These are phyloP conservation scores for Chaetomiaceae sp. DNA, from an alignment of 2,329 filamentous ascomycete species.

Conservation along the genomic window DNA sequence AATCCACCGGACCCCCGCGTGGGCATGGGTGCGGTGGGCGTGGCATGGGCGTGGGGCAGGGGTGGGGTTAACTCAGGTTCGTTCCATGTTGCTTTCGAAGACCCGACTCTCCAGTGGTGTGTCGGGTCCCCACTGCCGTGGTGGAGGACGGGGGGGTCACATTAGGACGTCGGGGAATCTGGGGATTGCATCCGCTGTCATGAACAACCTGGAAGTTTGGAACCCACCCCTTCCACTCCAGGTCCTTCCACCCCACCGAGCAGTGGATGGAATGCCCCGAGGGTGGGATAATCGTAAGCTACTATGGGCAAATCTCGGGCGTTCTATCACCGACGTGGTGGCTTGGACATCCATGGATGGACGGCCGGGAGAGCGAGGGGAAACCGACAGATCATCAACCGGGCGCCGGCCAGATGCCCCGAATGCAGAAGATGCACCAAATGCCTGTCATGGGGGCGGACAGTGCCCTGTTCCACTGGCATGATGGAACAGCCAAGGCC, in stretches of 20 bases:
- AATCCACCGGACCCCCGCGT: not conserved
- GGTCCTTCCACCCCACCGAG: too few species aligned
- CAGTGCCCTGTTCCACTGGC: not conserved
- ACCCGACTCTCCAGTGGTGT: too few species aligned
- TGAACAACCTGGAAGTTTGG: too few species aligned
- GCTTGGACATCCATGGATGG: too few species aligned
- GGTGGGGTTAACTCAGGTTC: too few species aligned
- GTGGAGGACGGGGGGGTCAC: not conserved
- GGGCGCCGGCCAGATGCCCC: too few species aligned
- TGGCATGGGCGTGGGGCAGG: not conserved
- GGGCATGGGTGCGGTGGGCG: not conserved
- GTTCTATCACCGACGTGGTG: not conserved
- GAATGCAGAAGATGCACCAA: not conserved
- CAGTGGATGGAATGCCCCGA: not conserved
- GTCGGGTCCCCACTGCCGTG: not conserved
- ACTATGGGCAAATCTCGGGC: slow-evolving; percentile 2
- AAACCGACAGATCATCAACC: too few species aligned
- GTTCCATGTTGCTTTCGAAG: too few species aligned
- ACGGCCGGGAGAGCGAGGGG: too few species aligned
- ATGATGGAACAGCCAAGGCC: not conserved
- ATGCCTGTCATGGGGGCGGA: not conserved
- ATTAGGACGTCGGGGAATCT: slow-evolving; percentile 7
- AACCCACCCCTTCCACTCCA: too few species aligned
- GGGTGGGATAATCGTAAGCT: not conserved
- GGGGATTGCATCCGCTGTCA: slow-evolving; percentile 12